phyloP scores from a whole-genome alignment of 352 stramenopile genomes.

The Globisporangium mamillatum region DNA sequence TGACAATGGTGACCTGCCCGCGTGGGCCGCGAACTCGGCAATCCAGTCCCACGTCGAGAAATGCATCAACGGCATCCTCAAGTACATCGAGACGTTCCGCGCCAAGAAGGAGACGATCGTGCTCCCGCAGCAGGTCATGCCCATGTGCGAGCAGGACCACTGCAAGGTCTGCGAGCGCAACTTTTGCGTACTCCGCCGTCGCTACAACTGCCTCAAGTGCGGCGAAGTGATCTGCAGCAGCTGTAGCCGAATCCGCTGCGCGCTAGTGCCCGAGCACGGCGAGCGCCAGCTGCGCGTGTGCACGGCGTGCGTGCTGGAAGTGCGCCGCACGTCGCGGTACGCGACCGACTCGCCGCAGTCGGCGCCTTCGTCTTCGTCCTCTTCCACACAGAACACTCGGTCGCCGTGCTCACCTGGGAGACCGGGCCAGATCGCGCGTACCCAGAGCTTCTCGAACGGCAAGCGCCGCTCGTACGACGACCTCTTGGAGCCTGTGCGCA shows the following conservation, averaged over 20 bases:
- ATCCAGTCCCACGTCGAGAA: constrained; percentile 88
- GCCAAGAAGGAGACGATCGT: constrained; percentile 69
- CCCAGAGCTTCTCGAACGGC: constrained; percentile 46
- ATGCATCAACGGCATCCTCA: constrained; percentile 81
- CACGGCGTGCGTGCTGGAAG: constrained; percentile 73
- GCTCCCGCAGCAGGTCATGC: constrained; percentile 70
- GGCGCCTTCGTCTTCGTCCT: constrained; percentile 7
- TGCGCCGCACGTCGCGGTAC: constrained; percentile 50
- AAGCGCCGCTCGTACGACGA: constrained; percentile 76
- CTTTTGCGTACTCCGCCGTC: constrained; percentile 65
- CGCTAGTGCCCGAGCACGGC: constrained; percentile 65
- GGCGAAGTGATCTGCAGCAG: constrained; percentile 77
- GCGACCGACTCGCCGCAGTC: constrained; percentile 17
- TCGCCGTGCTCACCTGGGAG: constrained; percentile 1
- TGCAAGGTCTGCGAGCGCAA: constrained; percentile 75
- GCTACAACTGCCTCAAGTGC: constrained; percentile 86
- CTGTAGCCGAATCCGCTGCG: constrained; percentile 62
- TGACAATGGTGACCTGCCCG: constrained; percentile 76
- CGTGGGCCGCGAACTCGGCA: constrained; percentile 79
- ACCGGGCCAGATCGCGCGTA: constrained; percentile 14
- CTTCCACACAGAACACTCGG: not conserved
- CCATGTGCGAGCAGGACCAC: constrained; percentile 67
- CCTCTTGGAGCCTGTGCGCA: constrained; percentile 69
- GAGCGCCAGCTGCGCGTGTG: constrained; percentile 77
- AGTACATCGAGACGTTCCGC: constrained; percentile 84